A percentile compares a stretch with the other conserved stretches of the same genome.
These are phyloP conservation scores for Boletellus ananiceps DNA, from an alignment of 768 basidiomycete species.

Conservation along the genomic window DNA sequence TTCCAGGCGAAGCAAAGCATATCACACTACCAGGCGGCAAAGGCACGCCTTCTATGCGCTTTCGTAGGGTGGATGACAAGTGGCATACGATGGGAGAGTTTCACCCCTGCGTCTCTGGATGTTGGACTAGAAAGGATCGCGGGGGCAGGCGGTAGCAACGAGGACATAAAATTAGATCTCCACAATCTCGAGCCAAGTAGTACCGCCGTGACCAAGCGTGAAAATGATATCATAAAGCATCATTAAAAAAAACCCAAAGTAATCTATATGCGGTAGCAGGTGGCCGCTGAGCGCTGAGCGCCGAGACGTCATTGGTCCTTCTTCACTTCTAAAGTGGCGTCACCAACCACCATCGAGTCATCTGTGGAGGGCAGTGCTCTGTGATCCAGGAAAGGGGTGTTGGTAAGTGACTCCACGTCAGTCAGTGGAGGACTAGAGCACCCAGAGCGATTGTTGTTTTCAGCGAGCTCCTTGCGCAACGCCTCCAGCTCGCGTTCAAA, in stretches of 20 bases:
- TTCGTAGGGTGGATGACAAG: conserved; percentile 64
- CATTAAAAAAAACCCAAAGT: conserved; percentile 8
- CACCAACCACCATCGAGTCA: conserved; percentile 14
- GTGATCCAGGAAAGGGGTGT: conserved; percentile 31
- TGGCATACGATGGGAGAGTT: conserved; percentile 51
- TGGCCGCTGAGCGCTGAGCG: neutral
- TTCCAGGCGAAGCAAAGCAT: conserved; percentile 39
- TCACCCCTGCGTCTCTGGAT: conserved; percentile 25
- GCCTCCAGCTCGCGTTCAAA: conserved; percentile 92
- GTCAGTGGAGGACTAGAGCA: conserved; percentile 49
- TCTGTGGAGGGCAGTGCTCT: conserved; percentile 18
- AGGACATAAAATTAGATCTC: neutral
- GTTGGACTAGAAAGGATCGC: neutral
- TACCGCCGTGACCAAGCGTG: conserved; percentile 6
- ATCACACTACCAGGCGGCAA: conserved; percentile 48
- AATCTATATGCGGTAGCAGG: conserved; percentile 5
- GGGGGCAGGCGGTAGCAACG: neutral
- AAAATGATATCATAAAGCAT: conserved; percentile 13
- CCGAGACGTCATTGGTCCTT: conserved; percentile 28
- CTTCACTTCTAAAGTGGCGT: conserved; percentile 11
- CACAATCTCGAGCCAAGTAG: conserved; percentile 1
- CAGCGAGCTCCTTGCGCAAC: conserved; percentile 84
- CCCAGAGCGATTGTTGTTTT: conserved; percentile 52
- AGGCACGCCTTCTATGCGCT: conserved; percentile 42
- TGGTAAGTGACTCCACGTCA: conserved; percentile 38